Evolutionary conservation across 129 eudicot species (phyloP), one percentile per base, ranked within the genome.

Genomic region (Saposhnikovia divaricata): DNA sequence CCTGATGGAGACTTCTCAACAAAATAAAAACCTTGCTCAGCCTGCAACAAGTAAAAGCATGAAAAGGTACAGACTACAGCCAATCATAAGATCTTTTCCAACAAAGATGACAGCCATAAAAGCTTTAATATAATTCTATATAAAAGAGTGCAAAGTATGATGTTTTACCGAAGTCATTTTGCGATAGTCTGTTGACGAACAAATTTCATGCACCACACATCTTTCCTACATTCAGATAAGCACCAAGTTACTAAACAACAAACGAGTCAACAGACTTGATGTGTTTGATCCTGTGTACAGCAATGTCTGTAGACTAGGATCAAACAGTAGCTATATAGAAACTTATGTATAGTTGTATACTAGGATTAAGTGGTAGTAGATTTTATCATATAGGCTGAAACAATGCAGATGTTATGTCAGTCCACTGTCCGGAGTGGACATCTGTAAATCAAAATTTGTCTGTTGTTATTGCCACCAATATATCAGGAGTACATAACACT

Each of bases 131-230:
- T 31, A 68, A 40, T 68, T 68, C 0, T 66, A 28, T 5, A 68
- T 28, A 68, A 59, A 46, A 39, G 66, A 48, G 31, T 19, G 76
- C 51, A 73, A 70, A 71, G 69, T 27, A 31, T 73, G 13, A 23
- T 23, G 48, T 74, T 50, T 44, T 88, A 96, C 99, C 89, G 97
- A 92, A 84, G 99, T 92, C 86, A 94, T 46, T 80, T 80, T 90
- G 63, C 99, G 88, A 82, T 96, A 96, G 86, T 96, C 99, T 72
- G 90, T 88, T 23, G 97, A 84, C 25, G 99, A 96, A 79, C 98
- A 97, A 55, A 96, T 96, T 86, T 90, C 95, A 89, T 87, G 98
- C 74, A 79, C 87, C 77, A 86, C 87, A 78, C 99, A 90, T 85
- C 99, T 90, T 89, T 92, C 98, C 99, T 96, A 78, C 88, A 88